Percentiles rank a stretch among this genome's conserved stretches.
Evolutionary conservation across 768 basidiomycete genomes (phyloP).

Genomic region (Leccinum fibrillosum): DNA sequence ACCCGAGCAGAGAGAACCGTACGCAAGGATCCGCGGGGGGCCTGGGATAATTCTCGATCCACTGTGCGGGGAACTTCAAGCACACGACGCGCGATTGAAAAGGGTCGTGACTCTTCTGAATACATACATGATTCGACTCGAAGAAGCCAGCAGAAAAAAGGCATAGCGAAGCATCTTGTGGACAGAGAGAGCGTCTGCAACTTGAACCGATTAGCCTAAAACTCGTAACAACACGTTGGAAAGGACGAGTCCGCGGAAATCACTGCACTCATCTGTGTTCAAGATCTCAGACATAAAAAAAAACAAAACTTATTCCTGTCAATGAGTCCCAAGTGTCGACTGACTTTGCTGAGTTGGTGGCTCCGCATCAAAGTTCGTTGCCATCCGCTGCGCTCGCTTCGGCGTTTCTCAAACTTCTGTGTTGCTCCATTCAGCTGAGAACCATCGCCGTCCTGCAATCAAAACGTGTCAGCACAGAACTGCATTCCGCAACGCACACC

Average conservation of each 20-base stretch:
- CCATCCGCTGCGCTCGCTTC: slow-evolving; percentile 15
- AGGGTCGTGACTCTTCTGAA: slow-evolving; percentile 7
- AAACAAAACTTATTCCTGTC: not conserved
- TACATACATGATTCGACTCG: slow-evolving; percentile 8
- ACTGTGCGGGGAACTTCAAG: slow-evolving; percentile 26
- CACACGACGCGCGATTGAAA: slow-evolving; percentile 15
- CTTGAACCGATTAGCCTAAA: slow-evolving; percentile 16
- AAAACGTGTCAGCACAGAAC: slow-evolving; percentile 19
- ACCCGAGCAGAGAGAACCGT: slow-evolving; percentile 9
- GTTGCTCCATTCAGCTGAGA: slow-evolving; percentile 4
- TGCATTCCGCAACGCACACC: slow-evolving; percentile 1
- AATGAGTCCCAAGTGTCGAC: not conserved
- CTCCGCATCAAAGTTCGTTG: slow-evolving; percentile 20
- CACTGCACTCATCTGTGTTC: slow-evolving; percentile 6
- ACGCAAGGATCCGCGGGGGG: slow-evolving; percentile 30
- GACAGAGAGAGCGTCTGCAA: slow-evolving; percentile 17
- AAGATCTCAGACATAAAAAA: not conserved
- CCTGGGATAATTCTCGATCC: slow-evolving; percentile 29
- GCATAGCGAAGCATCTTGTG: slow-evolving; percentile 16
- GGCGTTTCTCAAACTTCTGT: slow-evolving; percentile 14
- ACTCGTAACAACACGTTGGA: slow-evolving; percentile 23
- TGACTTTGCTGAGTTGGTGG: not conserved
- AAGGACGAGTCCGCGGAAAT: slow-evolving; percentile 31
- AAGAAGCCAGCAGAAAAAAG: slow-evolving; percentile 8
- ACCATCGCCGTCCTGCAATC: slow-evolving; percentile 1